phyloP scores from a whole-genome alignment of 2,329 filamentous ascomycete species.

The Trichoderma arundinaceum region DNA sequence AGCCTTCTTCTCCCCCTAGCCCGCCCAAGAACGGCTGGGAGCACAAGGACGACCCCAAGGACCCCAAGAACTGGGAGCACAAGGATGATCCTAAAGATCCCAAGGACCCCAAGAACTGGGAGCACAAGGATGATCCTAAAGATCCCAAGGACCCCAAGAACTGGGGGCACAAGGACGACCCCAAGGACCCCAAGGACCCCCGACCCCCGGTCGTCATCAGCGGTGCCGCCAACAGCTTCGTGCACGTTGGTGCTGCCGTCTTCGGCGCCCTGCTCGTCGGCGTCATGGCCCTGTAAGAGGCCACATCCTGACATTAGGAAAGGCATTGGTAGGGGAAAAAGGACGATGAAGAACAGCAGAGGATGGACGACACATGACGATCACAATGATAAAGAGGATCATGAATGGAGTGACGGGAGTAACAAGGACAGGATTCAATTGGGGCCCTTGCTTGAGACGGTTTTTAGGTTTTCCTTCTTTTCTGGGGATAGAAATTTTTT shows the following conservation, averaged over 20 bases:
- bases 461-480: conserved; percentile 19
- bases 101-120: neutral
- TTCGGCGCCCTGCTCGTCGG: conserved; percentile 40
- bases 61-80: neutral
- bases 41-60: neutral
- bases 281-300: conserved; percentile 42
- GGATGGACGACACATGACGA: neutral
- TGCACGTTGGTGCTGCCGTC: conserved; percentile 38
- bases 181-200: neutral
- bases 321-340: neutral
- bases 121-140: neutral
- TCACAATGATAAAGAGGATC: neutral
- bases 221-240: conserved; percentile 33
- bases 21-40: neutral
- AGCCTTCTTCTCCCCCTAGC: conserved; percentile 32
- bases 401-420: neutral
- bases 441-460: neutral
- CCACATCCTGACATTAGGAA: neutral
- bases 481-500: conserved; percentile 22
- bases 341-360: neutral
- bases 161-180: neutral
- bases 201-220: conserved; percentile 32
- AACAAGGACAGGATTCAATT: neutral
- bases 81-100: neutral
- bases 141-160: neutral